phyloP scores from a whole-genome alignment of 768 basidiomycete genomes.

The Leucosporidium creatinivorum region DNA sequence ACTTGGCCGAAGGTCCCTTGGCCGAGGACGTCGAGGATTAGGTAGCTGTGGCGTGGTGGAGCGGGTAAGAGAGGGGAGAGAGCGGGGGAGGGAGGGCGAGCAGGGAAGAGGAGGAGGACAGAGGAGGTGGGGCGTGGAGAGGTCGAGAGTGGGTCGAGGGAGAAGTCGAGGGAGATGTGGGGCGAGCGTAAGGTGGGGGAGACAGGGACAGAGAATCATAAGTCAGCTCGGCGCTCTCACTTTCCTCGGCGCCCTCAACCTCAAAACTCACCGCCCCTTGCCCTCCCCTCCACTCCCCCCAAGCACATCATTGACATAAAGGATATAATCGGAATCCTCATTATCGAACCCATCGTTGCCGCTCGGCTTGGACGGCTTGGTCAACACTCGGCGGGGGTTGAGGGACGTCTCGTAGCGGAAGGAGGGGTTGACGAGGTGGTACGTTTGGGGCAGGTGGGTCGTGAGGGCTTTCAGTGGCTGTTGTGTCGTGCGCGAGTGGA shows the following conservation, averaged over 20 bases:
- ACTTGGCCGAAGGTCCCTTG: slow-evolving; percentile 99
- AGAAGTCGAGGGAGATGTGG: neutral
- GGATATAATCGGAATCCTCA: slow-evolving; percentile 97
- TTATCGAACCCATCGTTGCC: slow-evolving; percentile 98
- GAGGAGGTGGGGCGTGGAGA: too few relatives aligned
- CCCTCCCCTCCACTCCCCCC: slow-evolving; percentile 79
- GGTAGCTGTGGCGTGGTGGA: too few relatives aligned
- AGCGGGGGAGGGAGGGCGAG: too few relatives aligned
- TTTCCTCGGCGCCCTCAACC: neutral
- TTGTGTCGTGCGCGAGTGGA: neutral
- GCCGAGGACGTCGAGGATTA: slow-evolving; percentile 95
- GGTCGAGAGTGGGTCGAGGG: neutral
- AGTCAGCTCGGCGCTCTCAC: too few relatives aligned
- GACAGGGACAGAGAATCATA: slow-evolving; percentile 9
- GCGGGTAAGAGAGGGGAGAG: too few relatives aligned
- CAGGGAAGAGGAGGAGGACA: neutral
- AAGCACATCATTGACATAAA: slow-evolving; percentile 97
- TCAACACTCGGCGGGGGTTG: slow-evolving; percentile 92
- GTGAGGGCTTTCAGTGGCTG: slow-evolving; percentile 66
- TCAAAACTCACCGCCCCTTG: slow-evolving; percentile 74
- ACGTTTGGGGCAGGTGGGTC: slow-evolving; percentile 79
- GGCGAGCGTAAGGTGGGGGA: slow-evolving; percentile 4
- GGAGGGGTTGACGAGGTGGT: slow-evolving; percentile 84
- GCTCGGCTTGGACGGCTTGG: slow-evolving; percentile 90
- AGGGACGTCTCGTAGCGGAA: slow-evolving; percentile 92